Percentiles rank a stretch among this genome's conserved stretches.
Evolutionary conservation across 805 yeast species (phyloP).

Genomic region (Saturnispora gosingensis): DNA sequence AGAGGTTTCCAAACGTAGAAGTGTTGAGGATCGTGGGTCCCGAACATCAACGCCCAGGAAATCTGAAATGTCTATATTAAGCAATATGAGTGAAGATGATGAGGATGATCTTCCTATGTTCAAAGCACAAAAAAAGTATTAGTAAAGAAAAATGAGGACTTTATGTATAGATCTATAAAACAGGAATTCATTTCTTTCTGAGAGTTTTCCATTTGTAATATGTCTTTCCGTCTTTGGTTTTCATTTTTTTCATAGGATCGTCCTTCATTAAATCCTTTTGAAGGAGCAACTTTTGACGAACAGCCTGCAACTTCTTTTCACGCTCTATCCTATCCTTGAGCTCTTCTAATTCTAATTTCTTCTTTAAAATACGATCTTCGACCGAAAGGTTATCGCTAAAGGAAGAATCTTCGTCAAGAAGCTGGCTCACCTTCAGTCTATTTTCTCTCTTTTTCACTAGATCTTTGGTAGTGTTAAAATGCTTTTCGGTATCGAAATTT

Average conservation of each 20-base stretch:
- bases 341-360: slow-evolving; percentile 49
- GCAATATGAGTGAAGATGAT: slow-evolving; percentile 7
- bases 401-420: slow-evolving; percentile 25
- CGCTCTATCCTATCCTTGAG: slow-evolving; percentile 62
- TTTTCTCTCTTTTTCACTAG: slow-evolving; percentile 60
- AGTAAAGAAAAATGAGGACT: neutral
- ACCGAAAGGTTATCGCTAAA: slow-evolving; percentile 20
- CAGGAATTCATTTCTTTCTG: slow-evolving; percentile 40
- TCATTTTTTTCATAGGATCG: slow-evolving; percentile 72
- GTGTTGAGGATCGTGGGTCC: neutral
- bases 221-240: slow-evolving; percentile 51
- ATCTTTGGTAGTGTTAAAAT: slow-evolving; percentile 61
- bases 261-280: slow-evolving; percentile 83
- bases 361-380: slow-evolving; percentile 20
- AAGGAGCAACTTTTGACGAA: slow-evolving; percentile 62
- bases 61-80: neutral
- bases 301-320: slow-evolving; percentile 54
- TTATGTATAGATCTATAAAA: neutral
- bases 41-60: neutral
- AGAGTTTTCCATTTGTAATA: slow-evolving; percentile 79
- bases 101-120: slow-evolving; percentile 27
- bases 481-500: slow-evolving; percentile 51
- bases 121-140: slow-evolving; percentile 19
- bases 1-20: neutral
- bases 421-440: slow-evolving; percentile 54